A percentile compares a stretch with the other conserved stretches of the same genome.
These are phyloP conservation scores for Phenoliferia sp. DNA, from an alignment of 1,284 basidiomycete genomes.

Conservation along the genomic window DNA sequence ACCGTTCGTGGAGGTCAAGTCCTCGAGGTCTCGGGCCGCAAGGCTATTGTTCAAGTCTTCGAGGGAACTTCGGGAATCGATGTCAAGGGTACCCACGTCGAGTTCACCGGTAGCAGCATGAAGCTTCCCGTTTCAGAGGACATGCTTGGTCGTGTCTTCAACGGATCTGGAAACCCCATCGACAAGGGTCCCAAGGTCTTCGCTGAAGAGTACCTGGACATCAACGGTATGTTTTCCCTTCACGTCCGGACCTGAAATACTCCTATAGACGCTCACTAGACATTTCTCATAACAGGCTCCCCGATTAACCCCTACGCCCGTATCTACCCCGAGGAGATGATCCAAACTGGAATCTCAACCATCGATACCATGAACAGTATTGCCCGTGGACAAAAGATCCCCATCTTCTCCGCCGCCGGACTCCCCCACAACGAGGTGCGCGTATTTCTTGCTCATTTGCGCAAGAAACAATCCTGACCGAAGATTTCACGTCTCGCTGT, in stretches of 20 bases:
- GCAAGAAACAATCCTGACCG: conserved; percentile 23
- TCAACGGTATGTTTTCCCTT: conserved; percentile 65
- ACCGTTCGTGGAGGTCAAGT: conserved; percentile 94
- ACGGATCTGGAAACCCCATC: conserved; percentile 95
- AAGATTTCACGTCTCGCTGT: conserved; percentile 10
- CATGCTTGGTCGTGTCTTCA: conserved; percentile 99
- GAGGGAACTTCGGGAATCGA: conserved; percentile 98
- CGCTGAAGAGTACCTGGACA: conserved; percentile 98
- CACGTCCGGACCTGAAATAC: too few relatives aligned
- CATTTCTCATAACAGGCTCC: conserved; percentile 62
- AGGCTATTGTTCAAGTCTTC: conserved; percentile 98
- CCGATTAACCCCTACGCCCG: conserved; percentile 99
- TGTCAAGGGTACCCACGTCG: conserved; percentile 93
- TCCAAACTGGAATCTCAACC: conserved; percentile 99
- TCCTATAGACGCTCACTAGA: too few relatives aligned
- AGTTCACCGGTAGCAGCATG: conserved; percentile 98
- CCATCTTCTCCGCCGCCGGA: conserved; percentile 98
- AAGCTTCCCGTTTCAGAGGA: conserved; percentile 99
- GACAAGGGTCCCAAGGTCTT: conserved; percentile 99
- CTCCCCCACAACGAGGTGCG: conserved; percentile 94
- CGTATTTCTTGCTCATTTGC: too few relatives aligned
- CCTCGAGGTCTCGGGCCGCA: conserved; percentile 96
- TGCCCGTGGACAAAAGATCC: conserved; percentile 99
- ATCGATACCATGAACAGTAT: conserved; percentile 98
- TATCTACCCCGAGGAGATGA: conserved; percentile 99